A percentile compares a stretch with the other conserved stretches of the same genome.
These are phyloP conservation scores for Metarhizium sp. DNA, from an alignment of 2,329 filamentous ascomycete species.

Conservation along the genomic window DNA sequence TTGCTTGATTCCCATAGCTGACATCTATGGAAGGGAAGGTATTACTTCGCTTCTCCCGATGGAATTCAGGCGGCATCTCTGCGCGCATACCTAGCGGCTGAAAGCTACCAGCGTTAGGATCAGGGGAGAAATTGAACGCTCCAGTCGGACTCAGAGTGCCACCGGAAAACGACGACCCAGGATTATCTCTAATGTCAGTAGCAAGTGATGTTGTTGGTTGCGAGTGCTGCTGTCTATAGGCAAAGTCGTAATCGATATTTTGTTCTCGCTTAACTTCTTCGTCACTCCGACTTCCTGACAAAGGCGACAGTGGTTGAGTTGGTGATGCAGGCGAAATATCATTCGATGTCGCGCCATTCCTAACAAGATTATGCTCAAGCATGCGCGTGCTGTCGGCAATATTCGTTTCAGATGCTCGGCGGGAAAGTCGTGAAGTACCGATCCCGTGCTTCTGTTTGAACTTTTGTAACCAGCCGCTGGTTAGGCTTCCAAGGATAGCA, in stretches of 20 bases:
- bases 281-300: conserved; percentile 61
- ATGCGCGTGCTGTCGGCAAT: conserved; percentile 58
- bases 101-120: conserved; percentile 61
- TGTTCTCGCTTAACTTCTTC: conserved; percentile 50
- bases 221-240: conserved; percentile 23
- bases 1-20: conserved; percentile 40
- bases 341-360: conserved; percentile 35
- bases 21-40: conserved; percentile 70
- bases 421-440: conserved; percentile 37
- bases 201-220: conserved; percentile 24
- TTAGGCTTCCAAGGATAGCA: conserved; percentile 61
- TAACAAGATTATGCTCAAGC: conserved; percentile 18
- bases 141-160: conserved; percentile 65
- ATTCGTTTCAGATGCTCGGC: conserved; percentile 57
- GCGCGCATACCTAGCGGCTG: conserved; percentile 24
- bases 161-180: conserved; percentile 57
- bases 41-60: conserved; percentile 65
- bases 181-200: conserved; percentile 19
- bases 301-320: conserved; percentile 53
- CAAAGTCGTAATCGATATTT: conserved; percentile 22
- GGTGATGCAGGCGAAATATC: conserved; percentile 66
- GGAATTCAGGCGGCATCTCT: conserved; percentile 41
- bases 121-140: conserved; percentile 67
- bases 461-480: conserved; percentile 77
- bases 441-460: conserved; percentile 83